Percentiles rank a stretch among this genome's conserved stretches.
These are phyloP conservation scores for Leccinum incarnatum DNA, from an alignment of 768 basidiomycete genomes.

Conservation along the genomic window DNA sequence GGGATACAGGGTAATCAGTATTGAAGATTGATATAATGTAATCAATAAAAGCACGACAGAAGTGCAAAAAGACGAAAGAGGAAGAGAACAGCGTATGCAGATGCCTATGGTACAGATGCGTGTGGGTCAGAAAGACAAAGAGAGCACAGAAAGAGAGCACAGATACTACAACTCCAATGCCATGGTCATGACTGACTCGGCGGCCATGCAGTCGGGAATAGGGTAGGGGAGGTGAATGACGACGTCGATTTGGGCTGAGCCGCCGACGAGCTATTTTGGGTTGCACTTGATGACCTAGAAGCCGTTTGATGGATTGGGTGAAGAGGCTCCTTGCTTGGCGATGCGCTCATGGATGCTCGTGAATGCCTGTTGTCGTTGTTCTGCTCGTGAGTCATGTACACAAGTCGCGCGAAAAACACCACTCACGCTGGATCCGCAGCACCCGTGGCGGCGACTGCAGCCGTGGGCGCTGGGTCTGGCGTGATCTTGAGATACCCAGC, in stretches of 20 bases:
- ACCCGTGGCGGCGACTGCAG: conserved; percentile 14
- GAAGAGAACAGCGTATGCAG: conserved; percentile 14
- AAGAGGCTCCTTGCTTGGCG: conserved; percentile 30
- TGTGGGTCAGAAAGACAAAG: conserved; percentile 1
- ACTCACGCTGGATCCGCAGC: conserved; percentile 36
- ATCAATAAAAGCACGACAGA: conserved; percentile 5
- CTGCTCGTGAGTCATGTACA: not conserved
- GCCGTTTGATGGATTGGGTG: conserved; percentile 12
- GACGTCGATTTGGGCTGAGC: conserved; percentile 17
- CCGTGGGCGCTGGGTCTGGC: conserved; percentile 42
- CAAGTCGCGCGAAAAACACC: not conserved
- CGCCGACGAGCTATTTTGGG: conserved; percentile 17
- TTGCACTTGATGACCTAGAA: not conserved
- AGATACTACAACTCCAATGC: not conserved
- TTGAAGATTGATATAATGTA: conserved; percentile 6
- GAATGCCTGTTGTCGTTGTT: conserved; percentile 12
- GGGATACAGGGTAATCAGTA: not conserved
- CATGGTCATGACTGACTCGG: conserved; percentile 14
- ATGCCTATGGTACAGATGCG: conserved; percentile 33
- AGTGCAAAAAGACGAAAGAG: not conserved
- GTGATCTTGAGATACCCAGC: conserved; percentile 78
- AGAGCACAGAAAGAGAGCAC: not conserved
- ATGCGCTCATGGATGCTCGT: conserved; percentile 14
- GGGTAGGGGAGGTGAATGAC: conserved; percentile 21
- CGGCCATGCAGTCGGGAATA: conserved; percentile 24